Conservation (phyloP, 2,329 filamentous ascomycete species). For the Moelleriella libera region DNA sequence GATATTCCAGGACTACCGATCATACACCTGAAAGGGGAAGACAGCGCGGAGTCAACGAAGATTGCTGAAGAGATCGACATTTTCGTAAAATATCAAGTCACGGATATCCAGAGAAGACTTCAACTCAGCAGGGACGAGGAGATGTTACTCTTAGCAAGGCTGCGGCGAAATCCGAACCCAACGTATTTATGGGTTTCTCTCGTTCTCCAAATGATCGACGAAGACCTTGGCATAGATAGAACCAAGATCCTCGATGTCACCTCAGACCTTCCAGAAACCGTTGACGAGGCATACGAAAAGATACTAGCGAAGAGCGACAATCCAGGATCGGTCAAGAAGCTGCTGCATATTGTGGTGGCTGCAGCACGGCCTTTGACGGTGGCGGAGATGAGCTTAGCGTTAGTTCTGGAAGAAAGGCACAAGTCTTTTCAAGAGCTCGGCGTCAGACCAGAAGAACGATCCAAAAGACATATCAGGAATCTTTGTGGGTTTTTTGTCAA, state of each 20-base stretch:
- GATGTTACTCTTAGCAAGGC: constrained; percentile 3
- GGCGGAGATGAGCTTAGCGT: constrained; percentile 9
- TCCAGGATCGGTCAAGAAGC: constrained; percentile 3
- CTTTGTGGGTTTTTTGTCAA: constrained; percentile 17
- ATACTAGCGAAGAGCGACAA: constrained; percentile 9
- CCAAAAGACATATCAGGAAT: constrained; percentile 8
- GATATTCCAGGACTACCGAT: neutral
- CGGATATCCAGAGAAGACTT: constrained; percentile 8
- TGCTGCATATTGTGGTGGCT: constrained; percentile 11
- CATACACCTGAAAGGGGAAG: neutral
- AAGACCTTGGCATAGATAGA: constrained; percentile 3
- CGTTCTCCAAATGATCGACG: constrained; percentile 6
- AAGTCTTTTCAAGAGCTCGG: constrained; percentile 1
- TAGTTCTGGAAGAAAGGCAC: constrained; percentile 4
- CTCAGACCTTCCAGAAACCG: constrained; percentile 6
- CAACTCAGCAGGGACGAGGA: constrained; percentile 3
- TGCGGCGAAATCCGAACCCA: constrained; percentile 6
- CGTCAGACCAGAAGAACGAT: constrained; percentile 2
- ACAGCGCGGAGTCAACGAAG: neutral
- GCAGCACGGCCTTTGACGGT: constrained; percentile 11
- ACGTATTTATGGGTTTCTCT: constrained; percentile 15
- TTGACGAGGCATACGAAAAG: constrained; percentile 13
- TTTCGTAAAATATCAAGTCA: neutral
- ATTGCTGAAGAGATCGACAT: neutral
- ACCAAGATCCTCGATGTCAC: constrained; percentile 3